Conservation (phyloP, 257 asterid genomes). For the Ocimum tenuiflorum region DNA sequence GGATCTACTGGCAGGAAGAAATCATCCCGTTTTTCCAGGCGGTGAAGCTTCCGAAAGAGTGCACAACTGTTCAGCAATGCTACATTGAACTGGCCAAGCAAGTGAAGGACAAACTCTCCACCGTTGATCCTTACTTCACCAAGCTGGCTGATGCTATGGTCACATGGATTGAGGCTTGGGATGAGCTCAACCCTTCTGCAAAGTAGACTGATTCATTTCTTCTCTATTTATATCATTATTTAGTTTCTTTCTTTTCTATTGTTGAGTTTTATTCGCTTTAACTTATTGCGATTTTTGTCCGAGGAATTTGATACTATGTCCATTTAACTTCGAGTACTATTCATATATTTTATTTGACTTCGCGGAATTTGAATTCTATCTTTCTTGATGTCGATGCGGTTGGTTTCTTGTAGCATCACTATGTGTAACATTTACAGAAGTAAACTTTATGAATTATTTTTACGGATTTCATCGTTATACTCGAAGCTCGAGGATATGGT, state of each 20-base stretch:
- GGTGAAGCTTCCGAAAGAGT: slow-evolving; percentile 44
- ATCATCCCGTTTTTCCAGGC: slow-evolving; percentile 65
- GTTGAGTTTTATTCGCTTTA: neutral
- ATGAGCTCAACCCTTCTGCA: slow-evolving; percentile 70
- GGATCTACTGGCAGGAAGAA: slow-evolving; percentile 81
- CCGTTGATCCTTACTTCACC: slow-evolving; percentile 54
- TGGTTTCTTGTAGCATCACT: too few species aligned
- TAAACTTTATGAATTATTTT: too few species aligned
- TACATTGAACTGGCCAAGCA: slow-evolving; percentile 58
- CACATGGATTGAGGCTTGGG: too few species aligned
- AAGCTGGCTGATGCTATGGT: slow-evolving; percentile 68
- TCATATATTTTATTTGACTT: slow-evolving; percentile 8
- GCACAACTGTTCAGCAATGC: slow-evolving; percentile 61
- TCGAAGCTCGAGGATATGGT: too few species aligned
- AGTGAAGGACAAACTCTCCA: slow-evolving; percentile 52
- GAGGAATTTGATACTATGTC: slow-evolving; percentile 14
- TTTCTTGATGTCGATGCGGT: too few species aligned
- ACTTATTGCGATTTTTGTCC: slow-evolving; percentile 16
- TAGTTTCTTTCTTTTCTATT: too few species aligned
- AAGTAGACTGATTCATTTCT: too few species aligned
- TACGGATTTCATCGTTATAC: too few species aligned
- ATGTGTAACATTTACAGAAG: too few species aligned
- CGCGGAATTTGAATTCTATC: neutral
- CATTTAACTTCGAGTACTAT: slow-evolving; percentile 21
- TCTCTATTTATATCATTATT: too few species aligned